A percentile compares a stretch with the other conserved stretches of the same genome.
phyloP scores from a whole-genome alignment of 169 alveolate genomes.

The Miamiensis avidus region DNA sequence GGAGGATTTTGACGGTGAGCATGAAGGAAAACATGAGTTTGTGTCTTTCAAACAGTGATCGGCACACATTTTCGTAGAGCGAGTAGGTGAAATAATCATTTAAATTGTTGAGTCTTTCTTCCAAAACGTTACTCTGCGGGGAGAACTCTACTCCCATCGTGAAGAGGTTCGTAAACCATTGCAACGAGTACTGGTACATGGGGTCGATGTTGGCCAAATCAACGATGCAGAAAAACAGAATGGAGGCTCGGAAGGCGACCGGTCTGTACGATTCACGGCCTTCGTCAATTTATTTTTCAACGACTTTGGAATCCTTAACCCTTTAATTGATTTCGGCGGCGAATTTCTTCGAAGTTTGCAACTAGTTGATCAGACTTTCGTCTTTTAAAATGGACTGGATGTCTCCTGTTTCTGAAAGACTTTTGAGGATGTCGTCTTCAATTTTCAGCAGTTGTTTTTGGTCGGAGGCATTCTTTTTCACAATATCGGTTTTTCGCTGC shows the following conservation, averaged over 20 bases:
- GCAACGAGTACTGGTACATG: conserved; percentile 95
- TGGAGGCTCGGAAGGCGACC: conserved; percentile 94
- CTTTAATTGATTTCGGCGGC: conserved; percentile 89
- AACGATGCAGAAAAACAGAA: conserved; percentile 92
- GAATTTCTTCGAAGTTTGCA: conserved; percentile 87
- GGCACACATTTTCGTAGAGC: conserved; percentile 91
- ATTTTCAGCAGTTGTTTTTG: conserved; percentile 85
- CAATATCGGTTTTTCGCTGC: conserved; percentile 84
- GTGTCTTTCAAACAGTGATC: conserved; percentile 91
- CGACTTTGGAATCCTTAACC: conserved; percentile 89
- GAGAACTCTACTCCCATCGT: conserved; percentile 88
- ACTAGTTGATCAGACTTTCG: conserved; percentile 87
- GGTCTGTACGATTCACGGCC: conserved; percentile 92
- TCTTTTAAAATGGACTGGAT: conserved; percentile 88
- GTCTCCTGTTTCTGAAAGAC: conserved; percentile 86
- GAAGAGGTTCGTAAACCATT: conserved; percentile 94
- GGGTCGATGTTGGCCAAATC: conserved; percentile 93
- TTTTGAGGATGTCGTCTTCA: conserved; percentile 91
- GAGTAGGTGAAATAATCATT: conserved; percentile 88
- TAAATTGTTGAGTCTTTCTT: conserved; percentile 80
- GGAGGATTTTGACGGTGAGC: conserved; percentile 82
- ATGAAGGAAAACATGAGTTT: conserved; percentile 89
- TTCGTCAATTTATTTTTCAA: conserved; percentile 91
- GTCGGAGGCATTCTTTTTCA: conserved; percentile 87
- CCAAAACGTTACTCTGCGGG: conserved; percentile 76